Evolutionary conservation across 768 basidiomycete species (phyloP).

Genomic region (Russula sp.): DNA sequence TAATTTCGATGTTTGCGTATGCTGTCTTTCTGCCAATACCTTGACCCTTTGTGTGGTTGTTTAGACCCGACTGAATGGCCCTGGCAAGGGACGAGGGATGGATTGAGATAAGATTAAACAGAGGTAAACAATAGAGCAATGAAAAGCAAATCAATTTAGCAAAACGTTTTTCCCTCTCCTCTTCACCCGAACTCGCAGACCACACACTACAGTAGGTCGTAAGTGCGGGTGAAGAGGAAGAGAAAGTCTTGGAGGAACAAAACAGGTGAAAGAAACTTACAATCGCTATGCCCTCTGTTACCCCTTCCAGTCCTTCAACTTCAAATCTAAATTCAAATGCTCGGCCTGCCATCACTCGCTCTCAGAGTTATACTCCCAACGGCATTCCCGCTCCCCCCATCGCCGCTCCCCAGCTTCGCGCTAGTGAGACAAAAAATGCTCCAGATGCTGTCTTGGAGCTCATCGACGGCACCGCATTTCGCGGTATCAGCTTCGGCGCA

Average conservation of each 20-base stretch:
- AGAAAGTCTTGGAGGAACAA: conserved; percentile 1
- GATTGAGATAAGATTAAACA: background rate
- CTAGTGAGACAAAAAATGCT: conserved; percentile 13
- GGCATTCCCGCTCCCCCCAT: conserved; percentile 32
- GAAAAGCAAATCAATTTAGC: background rate
- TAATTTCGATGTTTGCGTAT: too few relatives aligned
- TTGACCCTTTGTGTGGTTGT: too few relatives aligned
- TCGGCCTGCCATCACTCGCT: conserved; percentile 40
- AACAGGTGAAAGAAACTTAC: background rate
- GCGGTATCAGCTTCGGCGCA: conserved; percentile 91
- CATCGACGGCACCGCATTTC: conserved; percentile 78
- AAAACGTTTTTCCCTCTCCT: conserved; percentile 6
- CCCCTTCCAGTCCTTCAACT: background rate
- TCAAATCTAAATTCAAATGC: conserved; percentile 15
- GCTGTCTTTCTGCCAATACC: too few relatives aligned
- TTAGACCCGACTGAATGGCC: too few relatives aligned
- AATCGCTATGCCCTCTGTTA: conserved; percentile 1
- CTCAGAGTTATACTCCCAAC: conserved; percentile 34
- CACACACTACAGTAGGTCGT: background rate
- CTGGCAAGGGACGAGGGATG: too few relatives aligned
- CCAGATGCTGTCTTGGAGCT: conserved; percentile 79
- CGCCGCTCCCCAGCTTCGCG: conserved; percentile 28
- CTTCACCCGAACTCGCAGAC: conserved; percentile 15
- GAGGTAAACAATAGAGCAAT: background rate
- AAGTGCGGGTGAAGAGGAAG: conserved; percentile 20